Percentiles rank a stretch among this genome's conserved stretches.
phyloP scores from a whole-genome alignment of 306 rosid species.

The Pterocarpus macrocarpus region DNA sequence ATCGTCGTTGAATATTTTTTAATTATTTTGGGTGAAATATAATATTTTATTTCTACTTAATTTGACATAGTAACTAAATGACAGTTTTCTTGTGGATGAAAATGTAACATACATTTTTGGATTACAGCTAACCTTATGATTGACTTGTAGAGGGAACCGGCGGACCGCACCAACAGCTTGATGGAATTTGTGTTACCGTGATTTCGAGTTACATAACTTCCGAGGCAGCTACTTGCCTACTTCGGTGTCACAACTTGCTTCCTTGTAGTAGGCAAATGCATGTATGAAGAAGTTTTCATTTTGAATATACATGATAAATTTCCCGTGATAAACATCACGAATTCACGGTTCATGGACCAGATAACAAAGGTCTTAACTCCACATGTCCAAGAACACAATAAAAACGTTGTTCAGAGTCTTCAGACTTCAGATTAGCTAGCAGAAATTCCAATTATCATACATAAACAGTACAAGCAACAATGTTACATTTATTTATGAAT shows the following conservation, averaged over 20 bases:
- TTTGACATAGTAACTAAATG: too few species aligned
- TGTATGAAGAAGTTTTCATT: background rate
- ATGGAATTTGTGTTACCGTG: background rate
- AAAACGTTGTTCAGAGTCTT: background rate
- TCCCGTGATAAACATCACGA: background rate
- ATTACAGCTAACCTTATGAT: too few species aligned
- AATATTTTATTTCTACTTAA: too few species aligned
- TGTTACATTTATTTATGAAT: background rate
- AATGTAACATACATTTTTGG: too few species aligned
- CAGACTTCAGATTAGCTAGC: background rate
- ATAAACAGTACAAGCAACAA: background rate
- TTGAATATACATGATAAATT: background rate
- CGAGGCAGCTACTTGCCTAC: too few species aligned
- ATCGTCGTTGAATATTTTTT: too few species aligned
- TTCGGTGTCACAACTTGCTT: background rate
- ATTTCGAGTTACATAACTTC: too few species aligned
- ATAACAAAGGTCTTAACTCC: background rate
- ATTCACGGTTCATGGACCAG: background rate
- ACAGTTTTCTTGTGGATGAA: too few species aligned
- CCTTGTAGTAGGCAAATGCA: background rate
- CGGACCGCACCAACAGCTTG: background rate
- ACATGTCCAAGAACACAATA: background rate
- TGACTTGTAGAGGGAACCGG: too few species aligned
- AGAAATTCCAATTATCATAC: background rate
- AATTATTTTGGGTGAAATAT: too few species aligned